Percentiles rank a stretch among this genome's conserved stretches.
phyloP scores from a whole-genome alignment of 139 green algal genomes.

The Auxenochlorella pyrenoidosa region DNA sequence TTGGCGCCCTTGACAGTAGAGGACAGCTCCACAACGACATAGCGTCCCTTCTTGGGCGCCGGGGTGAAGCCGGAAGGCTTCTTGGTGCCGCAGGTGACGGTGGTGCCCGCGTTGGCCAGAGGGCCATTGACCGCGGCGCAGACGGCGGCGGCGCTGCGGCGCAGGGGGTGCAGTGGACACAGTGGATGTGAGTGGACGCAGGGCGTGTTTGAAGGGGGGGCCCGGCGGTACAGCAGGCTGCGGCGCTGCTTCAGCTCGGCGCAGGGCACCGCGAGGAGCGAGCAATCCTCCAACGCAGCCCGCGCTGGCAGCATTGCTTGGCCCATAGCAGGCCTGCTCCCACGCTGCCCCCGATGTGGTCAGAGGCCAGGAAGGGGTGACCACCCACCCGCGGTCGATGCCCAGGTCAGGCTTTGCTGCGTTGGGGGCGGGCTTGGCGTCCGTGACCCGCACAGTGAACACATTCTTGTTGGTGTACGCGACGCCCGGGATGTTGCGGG shows the following conservation, averaged over 20 bases:
- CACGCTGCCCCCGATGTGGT: too few species aligned
- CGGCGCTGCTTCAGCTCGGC: too few species aligned
- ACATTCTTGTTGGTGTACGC: background rate
- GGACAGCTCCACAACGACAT: background rate
- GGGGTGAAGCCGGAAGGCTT: background rate
- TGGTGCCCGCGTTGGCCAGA: background rate
- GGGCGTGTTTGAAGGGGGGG: too few species aligned
- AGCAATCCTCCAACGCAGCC: too few species aligned
- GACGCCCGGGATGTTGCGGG: too few species aligned
- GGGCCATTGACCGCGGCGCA: background rate
- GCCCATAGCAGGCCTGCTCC: too few species aligned
- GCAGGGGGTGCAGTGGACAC: too few species aligned
- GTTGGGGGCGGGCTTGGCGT: background rate
- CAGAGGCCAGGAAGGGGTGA: too few species aligned
- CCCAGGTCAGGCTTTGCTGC: background rate
- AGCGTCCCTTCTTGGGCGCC: background rate
- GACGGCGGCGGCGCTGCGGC: background rate
- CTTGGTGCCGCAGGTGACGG: background rate
- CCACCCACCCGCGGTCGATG: background rate
- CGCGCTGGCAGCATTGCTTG: too few species aligned
- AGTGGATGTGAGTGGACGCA: too few species aligned
- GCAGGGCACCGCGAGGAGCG: too few species aligned
- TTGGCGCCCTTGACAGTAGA: background rate
- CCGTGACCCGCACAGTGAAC: background rate
- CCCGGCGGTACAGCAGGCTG: too few species aligned